Conservation (phyloP, 1,284 basidiomycete species). For the Apiotrichum gamsii region DNA sequence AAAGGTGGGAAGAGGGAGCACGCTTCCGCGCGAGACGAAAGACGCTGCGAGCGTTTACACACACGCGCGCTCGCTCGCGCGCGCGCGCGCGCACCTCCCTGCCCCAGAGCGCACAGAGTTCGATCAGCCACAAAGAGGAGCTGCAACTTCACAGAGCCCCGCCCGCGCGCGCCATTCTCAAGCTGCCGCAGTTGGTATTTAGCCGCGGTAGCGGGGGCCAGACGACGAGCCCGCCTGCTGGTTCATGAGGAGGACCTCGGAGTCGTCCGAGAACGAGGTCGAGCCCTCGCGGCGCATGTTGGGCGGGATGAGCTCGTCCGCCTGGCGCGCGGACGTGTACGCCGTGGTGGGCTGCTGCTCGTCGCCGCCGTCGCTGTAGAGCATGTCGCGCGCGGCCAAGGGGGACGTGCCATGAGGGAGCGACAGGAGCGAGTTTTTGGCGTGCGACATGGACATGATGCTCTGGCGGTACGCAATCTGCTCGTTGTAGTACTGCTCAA, state of each 20-base stretch:
- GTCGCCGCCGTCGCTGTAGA: conserved; percentile 7
- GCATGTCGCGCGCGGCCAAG: conserved; percentile 22
- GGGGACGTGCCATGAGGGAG: conserved; percentile 24
- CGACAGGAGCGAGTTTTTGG: conserved; percentile 41
- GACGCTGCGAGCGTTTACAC: no score
- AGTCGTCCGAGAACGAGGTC: conserved; percentile 23
- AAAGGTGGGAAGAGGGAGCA: neutral
- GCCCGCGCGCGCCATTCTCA: no score
- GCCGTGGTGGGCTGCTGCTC: neutral
- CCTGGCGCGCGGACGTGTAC: conserved; percentile 15
- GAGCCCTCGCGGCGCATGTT: conserved; percentile 35
- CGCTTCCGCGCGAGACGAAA: no score
- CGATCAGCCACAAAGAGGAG: no score
- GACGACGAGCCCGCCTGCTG: neutral
- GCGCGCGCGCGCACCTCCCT: no score
- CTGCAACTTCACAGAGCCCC: no score
- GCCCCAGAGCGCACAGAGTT: no score
- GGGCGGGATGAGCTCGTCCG: conserved; percentile 24
- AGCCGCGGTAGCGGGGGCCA: conserved; percentile 11
- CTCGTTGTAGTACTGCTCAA: conserved; percentile 79
- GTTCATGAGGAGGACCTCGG: conserved; percentile 14
- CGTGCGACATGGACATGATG: conserved; percentile 47
- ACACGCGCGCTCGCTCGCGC: no score
- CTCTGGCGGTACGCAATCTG: conserved; percentile 48
- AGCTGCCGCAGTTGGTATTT: no score